phyloP scores from a whole-genome alignment of 2,329 filamentous ascomycete genomes.

The Trichocomaceae sp. region DNA sequence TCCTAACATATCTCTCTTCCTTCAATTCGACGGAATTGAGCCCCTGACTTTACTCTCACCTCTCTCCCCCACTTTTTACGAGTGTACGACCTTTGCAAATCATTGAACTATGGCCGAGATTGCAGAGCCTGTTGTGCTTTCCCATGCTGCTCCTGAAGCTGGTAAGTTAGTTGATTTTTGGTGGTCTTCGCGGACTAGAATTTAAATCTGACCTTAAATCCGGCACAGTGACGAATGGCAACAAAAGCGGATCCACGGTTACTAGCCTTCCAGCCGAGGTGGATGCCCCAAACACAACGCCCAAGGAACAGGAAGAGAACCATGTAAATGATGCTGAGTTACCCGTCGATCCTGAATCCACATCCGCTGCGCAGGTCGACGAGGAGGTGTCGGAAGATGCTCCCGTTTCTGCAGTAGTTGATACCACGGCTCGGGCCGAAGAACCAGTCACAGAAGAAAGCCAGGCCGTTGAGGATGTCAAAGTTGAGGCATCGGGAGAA shows the following conservation, averaged over 20 bases:
- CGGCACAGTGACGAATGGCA: conserved; percentile 6
- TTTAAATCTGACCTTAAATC: neutral
- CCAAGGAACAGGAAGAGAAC: conserved; percentile 10
- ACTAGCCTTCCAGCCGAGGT: conserved; percentile 6
- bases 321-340: conserved; percentile 11
- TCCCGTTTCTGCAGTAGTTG: neutral
- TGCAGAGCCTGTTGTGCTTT: conserved; percentile 9
- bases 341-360: neutral
- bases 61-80: neutral
- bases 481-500: neutral
- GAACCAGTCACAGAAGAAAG: conserved; percentile 1
- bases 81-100: conserved; percentile 12
- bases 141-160: conserved; percentile 4
- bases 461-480: neutral
- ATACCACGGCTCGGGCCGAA: neutral
- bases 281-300: conserved; percentile 3
- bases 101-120: conserved; percentile 5
- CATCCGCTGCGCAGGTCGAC: conserved; percentile 7
- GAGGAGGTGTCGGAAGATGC: conserved; percentile 4
- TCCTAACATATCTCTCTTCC: neutral
- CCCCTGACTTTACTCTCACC: neutral
- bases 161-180: neutral
- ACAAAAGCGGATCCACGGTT: conserved; percentile 10
- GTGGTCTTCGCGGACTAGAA: neutral
- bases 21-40: neutral